Conservation (phyloP, 495 filamentous ascomycete genomes). For the Aspergillus egyptiacus region DNA sequence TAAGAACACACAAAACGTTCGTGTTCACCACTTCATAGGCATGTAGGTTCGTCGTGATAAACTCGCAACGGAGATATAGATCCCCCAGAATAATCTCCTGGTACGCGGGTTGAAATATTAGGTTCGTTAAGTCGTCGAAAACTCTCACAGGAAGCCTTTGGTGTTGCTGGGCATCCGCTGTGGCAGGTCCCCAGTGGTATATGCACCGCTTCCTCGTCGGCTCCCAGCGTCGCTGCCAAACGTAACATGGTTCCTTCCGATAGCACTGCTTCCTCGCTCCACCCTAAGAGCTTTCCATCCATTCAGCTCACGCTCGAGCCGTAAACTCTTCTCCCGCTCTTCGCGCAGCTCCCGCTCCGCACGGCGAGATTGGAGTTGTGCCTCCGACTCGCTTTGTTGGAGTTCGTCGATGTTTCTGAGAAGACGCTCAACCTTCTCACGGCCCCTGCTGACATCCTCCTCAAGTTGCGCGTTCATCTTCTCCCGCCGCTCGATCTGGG, state of each 20-base stretch:
- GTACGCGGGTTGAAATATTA: no score
- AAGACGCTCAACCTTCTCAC: conserved; percentile 84
- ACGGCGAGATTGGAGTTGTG: conserved; percentile 70
- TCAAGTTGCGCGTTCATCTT: conserved; percentile 72
- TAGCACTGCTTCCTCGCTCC: conserved; percentile 45
- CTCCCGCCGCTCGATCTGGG: conserved; percentile 86
- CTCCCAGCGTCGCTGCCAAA: conserved; percentile 41
- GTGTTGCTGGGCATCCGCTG: conserved; percentile 46
- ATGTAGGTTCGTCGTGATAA: conserved; percentile 17
- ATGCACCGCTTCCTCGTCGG: conserved; percentile 36
- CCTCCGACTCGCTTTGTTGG: conserved; percentile 74
- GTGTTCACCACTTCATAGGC: conserved; percentile 12
- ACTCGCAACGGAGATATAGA: no score
- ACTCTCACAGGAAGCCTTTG: conserved; percentile 43
- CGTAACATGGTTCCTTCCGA: conserved; percentile 28
- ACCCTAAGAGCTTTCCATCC: conserved; percentile 71
- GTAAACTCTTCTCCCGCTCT: conserved; percentile 74
- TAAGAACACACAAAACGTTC: conserved; percentile 9
- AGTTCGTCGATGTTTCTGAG: conserved; percentile 90
- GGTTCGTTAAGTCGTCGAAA: conserved; percentile 13
- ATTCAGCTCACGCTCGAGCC: conserved; percentile 85
- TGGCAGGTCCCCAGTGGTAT: conserved; percentile 32
- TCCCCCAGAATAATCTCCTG: no score
- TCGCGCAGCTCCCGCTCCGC: conserved; percentile 87
- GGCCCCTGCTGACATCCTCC: conserved; percentile 74